Conservation (phyloP, 192 early-diverging fungal genomes). For the Phlyctochytrium arcticum region DNA sequence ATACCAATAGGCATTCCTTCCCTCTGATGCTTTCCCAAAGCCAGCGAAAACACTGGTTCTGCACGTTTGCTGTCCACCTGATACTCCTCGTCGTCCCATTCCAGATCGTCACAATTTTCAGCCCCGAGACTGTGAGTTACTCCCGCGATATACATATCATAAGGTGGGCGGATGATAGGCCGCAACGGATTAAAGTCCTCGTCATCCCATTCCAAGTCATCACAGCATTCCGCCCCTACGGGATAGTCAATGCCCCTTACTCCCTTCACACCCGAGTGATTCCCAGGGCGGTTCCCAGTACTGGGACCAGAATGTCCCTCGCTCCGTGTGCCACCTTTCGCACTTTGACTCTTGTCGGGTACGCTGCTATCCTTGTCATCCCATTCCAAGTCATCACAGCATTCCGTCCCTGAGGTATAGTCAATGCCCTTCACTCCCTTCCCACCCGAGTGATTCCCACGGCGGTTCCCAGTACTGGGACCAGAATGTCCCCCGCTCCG, state of each 20-base stretch:
- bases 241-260: not conserved
- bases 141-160: not conserved
- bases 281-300: not conserved
- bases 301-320: too few relatives aligned
- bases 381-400: conserved; percentile 1
- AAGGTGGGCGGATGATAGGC: not conserved
- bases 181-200: not conserved
- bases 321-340: too few relatives aligned
- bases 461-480: not conserved
- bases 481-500: too few relatives aligned
- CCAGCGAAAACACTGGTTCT: not conserved
- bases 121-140: not conserved
- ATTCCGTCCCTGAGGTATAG: not conserved
- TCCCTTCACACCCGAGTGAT: not conserved
- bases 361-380: not conserved
- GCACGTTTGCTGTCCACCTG: not conserved
- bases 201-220: conserved; percentile 1
- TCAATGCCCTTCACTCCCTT: not conserved
- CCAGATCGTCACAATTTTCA: not conserved
- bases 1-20: too few relatives aligned
- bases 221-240: not conserved
- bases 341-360: not conserved
- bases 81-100: not conserved
- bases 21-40: too few relatives aligned
- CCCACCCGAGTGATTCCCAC: not conserved